A percentile compares a stretch with the other conserved stretches of the same genome.
These are phyloP conservation scores for Cyclanthera cordifolia DNA, from an alignment of 306 rosid species.

Conservation along the genomic window DNA sequence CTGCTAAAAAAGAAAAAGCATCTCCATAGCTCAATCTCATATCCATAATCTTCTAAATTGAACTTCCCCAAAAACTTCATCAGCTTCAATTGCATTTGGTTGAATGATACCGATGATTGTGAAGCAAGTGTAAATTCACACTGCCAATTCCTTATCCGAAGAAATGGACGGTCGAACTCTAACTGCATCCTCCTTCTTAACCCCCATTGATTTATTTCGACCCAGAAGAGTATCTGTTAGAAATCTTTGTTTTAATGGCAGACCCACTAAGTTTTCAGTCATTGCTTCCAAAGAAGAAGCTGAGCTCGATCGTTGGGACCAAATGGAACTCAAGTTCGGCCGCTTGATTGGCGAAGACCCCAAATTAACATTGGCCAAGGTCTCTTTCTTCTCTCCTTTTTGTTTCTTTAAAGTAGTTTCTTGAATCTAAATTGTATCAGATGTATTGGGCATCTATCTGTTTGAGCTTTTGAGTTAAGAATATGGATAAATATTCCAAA, in stretches of 20 bases:
- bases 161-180: constrained; percentile 57
- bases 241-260: constrained; percentile 21
- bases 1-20: background rate
- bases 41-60: background rate
- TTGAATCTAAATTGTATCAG: background rate
- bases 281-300: constrained; percentile 48
- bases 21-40: background rate
- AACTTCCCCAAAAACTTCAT: background rate
- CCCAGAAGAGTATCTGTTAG: constrained; percentile 17
- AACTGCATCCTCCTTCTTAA: constrained; percentile 28
- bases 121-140: background rate
- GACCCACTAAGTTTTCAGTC: constrained; percentile 26
- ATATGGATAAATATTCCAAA: background rate
- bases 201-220: constrained; percentile 23
- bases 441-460: background rate
- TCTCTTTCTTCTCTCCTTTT: constrained; percentile 13
- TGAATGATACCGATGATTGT: background rate
- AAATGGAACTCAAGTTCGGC: constrained; percentile 87
- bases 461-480: background rate
- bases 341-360: constrained; percentile 89
- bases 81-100: background rate
- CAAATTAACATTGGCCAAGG: constrained; percentile 84
- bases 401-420: background rate
- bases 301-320: constrained; percentile 54
- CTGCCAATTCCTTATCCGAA: background rate